Percentiles rank a stretch among this genome's conserved stretches.
Conservation (phyloP, 1,139 yeast species). For the Geotrichum histeridarum region DNA sequence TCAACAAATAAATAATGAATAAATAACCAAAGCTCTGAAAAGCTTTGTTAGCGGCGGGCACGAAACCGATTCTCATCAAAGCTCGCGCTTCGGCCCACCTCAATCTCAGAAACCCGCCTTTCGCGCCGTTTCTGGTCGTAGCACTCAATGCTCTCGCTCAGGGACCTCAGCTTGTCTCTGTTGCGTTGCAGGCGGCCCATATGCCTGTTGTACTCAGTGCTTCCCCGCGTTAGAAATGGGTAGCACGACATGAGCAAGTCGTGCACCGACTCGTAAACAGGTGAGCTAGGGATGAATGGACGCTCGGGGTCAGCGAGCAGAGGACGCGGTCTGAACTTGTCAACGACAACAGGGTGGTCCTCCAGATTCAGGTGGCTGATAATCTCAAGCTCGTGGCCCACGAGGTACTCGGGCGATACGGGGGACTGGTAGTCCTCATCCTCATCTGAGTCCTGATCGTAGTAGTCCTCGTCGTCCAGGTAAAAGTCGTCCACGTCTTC, state of each 20-base stretch:
- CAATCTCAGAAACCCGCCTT: neutral
- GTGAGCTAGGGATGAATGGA: constrained; percentile 29
- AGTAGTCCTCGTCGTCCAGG: neutral
- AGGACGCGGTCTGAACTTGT: constrained; percentile 29
- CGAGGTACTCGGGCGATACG: constrained; percentile 23
- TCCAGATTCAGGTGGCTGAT: constrained; percentile 25
- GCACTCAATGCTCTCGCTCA: constrained; percentile 23
- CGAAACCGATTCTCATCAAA: constrained; percentile 1
- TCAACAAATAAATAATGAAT: neutral
- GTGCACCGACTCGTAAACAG: constrained; percentile 25
- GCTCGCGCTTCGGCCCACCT: neutral
- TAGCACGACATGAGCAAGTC: constrained; percentile 26
- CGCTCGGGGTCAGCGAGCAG: constrained; percentile 30
- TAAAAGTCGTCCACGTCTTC: constrained; percentile 4
- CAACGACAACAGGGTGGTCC: constrained; percentile 25
- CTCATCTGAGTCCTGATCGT: neutral
- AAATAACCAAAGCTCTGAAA: neutral
- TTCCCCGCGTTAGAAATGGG: constrained; percentile 24
- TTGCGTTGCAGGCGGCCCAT: constrained; percentile 26
- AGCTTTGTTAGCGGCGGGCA: neutral
- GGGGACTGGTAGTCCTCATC: constrained; percentile 3
- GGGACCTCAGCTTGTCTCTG: constrained; percentile 24
- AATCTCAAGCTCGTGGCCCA: constrained; percentile 24
- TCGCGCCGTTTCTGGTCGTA: constrained; percentile 14
- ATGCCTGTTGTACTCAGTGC: constrained; percentile 24